These are phyloP conservation scores for Quercus phellos DNA, from an alignment of 331 rosid species.

Conservation along the genomic window DNA sequence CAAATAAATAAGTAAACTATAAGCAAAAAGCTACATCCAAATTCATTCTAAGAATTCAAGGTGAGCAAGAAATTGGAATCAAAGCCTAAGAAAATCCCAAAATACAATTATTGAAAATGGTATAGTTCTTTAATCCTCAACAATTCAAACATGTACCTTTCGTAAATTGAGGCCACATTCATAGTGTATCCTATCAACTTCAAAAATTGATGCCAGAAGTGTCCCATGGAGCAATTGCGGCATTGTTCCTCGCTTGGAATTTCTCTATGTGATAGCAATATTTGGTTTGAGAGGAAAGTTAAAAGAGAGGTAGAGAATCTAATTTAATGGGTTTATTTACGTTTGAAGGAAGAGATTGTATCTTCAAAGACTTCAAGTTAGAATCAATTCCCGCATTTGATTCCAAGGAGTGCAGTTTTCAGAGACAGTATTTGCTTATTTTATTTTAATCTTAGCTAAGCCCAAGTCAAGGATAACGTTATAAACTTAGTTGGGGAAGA, in stretches of 20 bases:
- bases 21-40: too few relatives aligned
- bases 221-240: slow-evolving; percentile 60
- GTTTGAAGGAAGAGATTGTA: slow-evolving; percentile 42
- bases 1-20: too few relatives aligned
- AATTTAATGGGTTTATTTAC: neutral
- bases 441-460: neutral
- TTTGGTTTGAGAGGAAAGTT: neutral
- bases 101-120: neutral
- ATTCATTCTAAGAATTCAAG: too few relatives aligned
- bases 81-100: neutral
- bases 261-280: neutral
- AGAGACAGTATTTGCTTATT: neutral
- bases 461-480: slow-evolving; percentile 14
- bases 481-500: too few relatives aligned
- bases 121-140: neutral
- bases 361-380: slow-evolving; percentile 30
- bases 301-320: slow-evolving; percentile 16
- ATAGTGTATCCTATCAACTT: slow-evolving; percentile 39
- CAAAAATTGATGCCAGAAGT: slow-evolving; percentile 47
- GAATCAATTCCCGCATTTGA: slow-evolving; percentile 43
- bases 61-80: neutral
- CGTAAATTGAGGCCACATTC: slow-evolving; percentile 33
- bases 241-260: slow-evolving; percentile 22
- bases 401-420: slow-evolving; percentile 21
- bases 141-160: slow-evolving; percentile 30